Base-by-base conservation (phyloP, 2,329 filamentous ascomycete species). In the Neoarthrinium moseri region DNA sequence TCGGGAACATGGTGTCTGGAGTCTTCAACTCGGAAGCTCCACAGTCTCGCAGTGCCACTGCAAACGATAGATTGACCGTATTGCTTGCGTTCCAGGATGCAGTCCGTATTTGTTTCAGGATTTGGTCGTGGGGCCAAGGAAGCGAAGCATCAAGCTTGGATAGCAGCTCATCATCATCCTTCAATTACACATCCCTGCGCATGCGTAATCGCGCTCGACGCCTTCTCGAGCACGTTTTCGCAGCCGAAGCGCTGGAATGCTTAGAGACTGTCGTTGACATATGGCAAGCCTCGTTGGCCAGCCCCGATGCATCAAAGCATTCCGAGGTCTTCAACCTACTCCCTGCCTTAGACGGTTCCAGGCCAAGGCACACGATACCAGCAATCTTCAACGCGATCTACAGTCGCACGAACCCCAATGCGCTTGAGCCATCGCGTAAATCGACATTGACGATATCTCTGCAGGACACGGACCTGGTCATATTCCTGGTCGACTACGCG, bases 331-430 rank as follows among this genome's bases (percentile, higher is more conserved):
- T 97, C 63, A 89, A 89, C 56, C 75, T 99, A 24, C 77, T 99
- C 17, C 90, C 96, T 52, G 91, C 94, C 4, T 77, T 99, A 30
- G 92, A 96, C 59, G 91, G 90, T 3, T 95, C 91, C 4, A 81
- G 91, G 43, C 94, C 94, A 1, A 91, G 91, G 62, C 88, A 95
- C 63, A 91, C 91, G 0, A 88, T 97, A 36, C 92, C 94, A 1
- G 91, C 92, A 1, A 84, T 97, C 4, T 96, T 99, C 71, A 95
- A 97, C 67, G 88, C 92, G 3, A 88, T 99, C 12, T 97, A 96
- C 63, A 96, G 91, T 60, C 84, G 95, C 23, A 95, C 91, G 0
- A 96, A 96, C 57, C 89, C 91, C 0, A 71, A 72, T 17, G 89
- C 87, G 0, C 71, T 97, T 15, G 90, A 96, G 34, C 79, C 86